phyloP scores from a whole-genome alignment of 139 green algal genomes.

The Desmodesmus armatus region DNA sequence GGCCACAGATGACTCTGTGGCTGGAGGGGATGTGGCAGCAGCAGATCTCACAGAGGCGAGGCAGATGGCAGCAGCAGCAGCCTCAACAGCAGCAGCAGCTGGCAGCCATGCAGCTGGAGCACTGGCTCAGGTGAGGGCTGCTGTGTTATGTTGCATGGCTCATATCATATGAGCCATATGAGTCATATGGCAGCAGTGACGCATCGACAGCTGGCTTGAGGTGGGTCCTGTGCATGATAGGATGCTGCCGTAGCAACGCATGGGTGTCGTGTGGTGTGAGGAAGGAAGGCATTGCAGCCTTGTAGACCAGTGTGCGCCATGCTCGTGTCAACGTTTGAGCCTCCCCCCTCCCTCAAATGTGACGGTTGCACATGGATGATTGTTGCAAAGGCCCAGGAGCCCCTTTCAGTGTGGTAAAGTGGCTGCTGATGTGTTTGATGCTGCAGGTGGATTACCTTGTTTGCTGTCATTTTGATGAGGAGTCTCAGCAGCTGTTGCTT shows the following conservation, averaged over 20 bases:
- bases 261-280: not conserved
- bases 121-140: conserved; percentile 31
- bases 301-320: not conserved
- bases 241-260: not conserved
- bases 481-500: conserved; percentile 62
- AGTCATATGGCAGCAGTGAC: not conserved
- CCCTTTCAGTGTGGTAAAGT: not conserved
- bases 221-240: not conserved
- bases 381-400: not conserved
- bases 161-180: not conserved
- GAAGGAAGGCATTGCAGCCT: not conserved
- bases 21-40: conserved; percentile 58
- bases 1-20: conserved; percentile 62
- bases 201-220: not conserved
- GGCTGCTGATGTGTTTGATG: not conserved
- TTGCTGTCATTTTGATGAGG: conserved; percentile 68
- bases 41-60: conserved; percentile 57
- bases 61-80: conserved; percentile 49
- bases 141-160: not conserved
- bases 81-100: conserved; percentile 47
- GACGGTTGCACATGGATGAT: not conserved
- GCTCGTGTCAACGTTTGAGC: not conserved
- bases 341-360: not conserved
- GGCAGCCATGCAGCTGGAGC: conserved; percentile 24
- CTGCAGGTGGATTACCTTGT: conserved; percentile 77